Evolutionary conservation across 169 alveolate genomes (phyloP).

Genomic region (Plasmodium malariae): DNA sequence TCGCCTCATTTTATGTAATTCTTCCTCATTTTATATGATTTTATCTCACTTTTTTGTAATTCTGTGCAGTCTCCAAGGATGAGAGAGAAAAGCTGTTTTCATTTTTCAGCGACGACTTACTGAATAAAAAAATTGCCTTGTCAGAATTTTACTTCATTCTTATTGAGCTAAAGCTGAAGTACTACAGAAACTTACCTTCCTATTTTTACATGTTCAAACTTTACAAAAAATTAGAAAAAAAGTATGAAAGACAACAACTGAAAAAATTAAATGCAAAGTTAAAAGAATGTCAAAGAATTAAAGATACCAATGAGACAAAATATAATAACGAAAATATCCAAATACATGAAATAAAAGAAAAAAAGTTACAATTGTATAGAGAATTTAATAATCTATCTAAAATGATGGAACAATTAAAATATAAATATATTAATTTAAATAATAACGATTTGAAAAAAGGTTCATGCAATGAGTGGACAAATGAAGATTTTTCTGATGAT

Average conservation of each 20-base stretch:
- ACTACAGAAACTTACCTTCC: conserved; percentile 68
- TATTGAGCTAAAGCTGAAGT: conserved; percentile 77
- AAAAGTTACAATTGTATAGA: conserved; percentile 31
- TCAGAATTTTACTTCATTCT: conserved; percentile 81
- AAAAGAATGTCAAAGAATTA: conserved; percentile 35
- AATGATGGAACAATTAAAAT: conserved; percentile 61
- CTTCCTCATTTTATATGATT: not conserved
- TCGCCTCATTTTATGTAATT: not conserved
- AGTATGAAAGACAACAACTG: conserved; percentile 14
- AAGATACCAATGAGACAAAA: conserved; percentile 6
- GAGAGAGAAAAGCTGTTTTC: conserved; percentile 76
- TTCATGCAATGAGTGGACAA: conserved; percentile 20
- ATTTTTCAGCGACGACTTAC: conserved; percentile 79
- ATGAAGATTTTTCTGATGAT: conserved; percentile 14
- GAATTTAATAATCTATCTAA: conserved; percentile 41
- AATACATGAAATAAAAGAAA: conserved; percentile 45
- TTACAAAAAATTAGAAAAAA: conserved; percentile 52
- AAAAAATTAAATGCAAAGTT: conserved; percentile 70
- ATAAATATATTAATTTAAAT: conserved; percentile 24
- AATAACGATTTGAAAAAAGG: conserved; percentile 26
- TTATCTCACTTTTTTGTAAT: not conserved
- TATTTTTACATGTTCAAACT: conserved; percentile 77
- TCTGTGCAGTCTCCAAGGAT: conserved; percentile 66
- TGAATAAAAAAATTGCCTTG: conserved; percentile 69
- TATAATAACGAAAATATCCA: conserved; percentile 16